Percentiles rank a stretch among this genome's conserved stretches.
Conservation (phyloP, 2,329 filamentous ascomycete genomes). For the Monilinia polystroma region DNA sequence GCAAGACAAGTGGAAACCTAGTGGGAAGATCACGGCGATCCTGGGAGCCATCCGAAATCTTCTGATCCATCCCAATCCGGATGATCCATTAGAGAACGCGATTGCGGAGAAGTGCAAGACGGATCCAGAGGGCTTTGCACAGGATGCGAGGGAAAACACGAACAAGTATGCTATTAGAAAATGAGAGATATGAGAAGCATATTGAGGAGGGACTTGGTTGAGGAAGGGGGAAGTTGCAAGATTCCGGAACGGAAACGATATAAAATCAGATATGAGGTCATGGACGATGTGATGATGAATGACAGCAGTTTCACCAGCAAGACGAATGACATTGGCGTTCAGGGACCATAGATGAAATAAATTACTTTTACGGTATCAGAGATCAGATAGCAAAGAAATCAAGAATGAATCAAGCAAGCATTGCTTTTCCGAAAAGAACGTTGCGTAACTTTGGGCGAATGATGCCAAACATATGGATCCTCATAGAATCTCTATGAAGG, state of each 20-base stretch:
- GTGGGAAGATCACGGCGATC: slow-evolving; percentile 64
- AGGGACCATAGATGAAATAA: slow-evolving; percentile 19
- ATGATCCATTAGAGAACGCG: slow-evolving; percentile 67
- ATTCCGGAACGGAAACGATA: background rate
- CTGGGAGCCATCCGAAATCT: slow-evolving; percentile 64
- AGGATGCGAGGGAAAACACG: slow-evolving; percentile 66
- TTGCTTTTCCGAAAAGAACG: slow-evolving; percentile 8
- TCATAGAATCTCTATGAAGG: background rate
- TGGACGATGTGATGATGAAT: background rate
- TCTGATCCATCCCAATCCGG: slow-evolving; percentile 65
- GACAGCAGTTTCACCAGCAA: slow-evolving; percentile 3
- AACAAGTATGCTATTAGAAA: slow-evolving; percentile 57
- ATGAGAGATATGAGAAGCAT: slow-evolving; percentile 2
- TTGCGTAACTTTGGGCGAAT: background rate
- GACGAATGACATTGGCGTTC: background rate
- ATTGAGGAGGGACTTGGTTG: no score
- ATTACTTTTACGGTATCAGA: slow-evolving; percentile 9
- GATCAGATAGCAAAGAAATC: background rate
- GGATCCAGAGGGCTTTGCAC: slow-evolving; percentile 60
- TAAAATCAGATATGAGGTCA: background rate
- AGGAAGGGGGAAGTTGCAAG: background rate
- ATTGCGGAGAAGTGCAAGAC: slow-evolving; percentile 70
- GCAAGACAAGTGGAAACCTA: slow-evolving; percentile 71
- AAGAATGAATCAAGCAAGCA: background rate
- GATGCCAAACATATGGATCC: slow-evolving; percentile 10